Base-by-base conservation (phyloP, 2,329 filamentous ascomycete species). In the Ceratocystis huliohia region DNA sequence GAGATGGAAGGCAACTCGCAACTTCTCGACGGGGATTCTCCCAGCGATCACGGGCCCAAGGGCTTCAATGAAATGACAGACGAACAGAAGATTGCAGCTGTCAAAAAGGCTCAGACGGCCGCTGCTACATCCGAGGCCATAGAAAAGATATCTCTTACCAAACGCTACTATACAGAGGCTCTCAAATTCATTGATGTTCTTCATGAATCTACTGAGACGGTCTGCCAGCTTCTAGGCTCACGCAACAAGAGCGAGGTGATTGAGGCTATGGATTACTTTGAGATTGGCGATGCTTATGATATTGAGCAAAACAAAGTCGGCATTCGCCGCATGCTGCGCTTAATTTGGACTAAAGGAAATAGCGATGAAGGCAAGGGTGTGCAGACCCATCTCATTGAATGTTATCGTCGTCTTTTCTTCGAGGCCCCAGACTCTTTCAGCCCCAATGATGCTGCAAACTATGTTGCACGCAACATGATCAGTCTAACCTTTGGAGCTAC, bases 331-430 rank as follows among this genome's bases (percentile, higher is more conserved):
- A 99, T 99, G 94, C 81, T 99, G 69, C 87, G 93, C 65, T 81
- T 99, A 22, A 99, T 99, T 75, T 99, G 94, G 94, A 99, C 94
- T 70, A 99, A 99, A 77, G 93, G 94, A 71, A 99, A 97, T 77
- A 97, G 91, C 72, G 94, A 99, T 72, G 95, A 99, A 80, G 94
- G 95, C 72, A 99, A 97, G 77, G 94, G 94, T 66, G 92, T 99
- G 1, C 95, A 99, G 74, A 89, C 89, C 1, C 94, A 99, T 75
- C 81, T 99, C 37, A 96, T 99, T 70, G 94, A 99, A 71, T 96
- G 91, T 75, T 99, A 99, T 79, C 94, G 89, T 73, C 86, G 90
- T 22, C 83, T 99, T 0, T 99, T 97, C 77, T 99, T 99, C 72
- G 91, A 96, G 73, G 92, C 95, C 0, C 94, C 94, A 0, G 90